Conservation (phyloP, 371 early-diverging fungal genomes). For the Rhizomucor pusillus region DNA sequence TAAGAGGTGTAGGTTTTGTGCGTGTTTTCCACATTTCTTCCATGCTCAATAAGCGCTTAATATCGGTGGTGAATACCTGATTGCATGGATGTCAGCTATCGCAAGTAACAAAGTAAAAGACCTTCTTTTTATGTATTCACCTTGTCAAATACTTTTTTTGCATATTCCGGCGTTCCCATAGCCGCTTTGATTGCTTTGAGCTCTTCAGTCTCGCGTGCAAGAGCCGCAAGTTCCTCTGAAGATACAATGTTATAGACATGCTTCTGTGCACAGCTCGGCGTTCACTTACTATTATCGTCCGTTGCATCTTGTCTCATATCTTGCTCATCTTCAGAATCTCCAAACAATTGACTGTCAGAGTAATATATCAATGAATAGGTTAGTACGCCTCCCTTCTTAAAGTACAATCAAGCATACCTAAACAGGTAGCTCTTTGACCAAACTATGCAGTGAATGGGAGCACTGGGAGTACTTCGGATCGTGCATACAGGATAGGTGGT, state of each 20-base stretch:
- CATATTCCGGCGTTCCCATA: constrained; percentile 62
- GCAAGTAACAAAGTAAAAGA: too few species aligned
- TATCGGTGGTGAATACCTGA: constrained; percentile 72
- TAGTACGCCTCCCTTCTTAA: background rate
- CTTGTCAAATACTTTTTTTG: constrained; percentile 79
- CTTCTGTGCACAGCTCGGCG: too few species aligned
- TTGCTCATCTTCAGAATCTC: constrained; percentile 69
- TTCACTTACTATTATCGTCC: constrained; percentile 57
- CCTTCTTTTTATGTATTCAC: constrained; percentile 29
- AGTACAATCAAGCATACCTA: constrained; percentile 33
- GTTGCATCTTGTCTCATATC: constrained; percentile 44
- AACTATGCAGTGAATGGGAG: constrained; percentile 98
- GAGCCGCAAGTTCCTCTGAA: constrained; percentile 70
- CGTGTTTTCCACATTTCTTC: constrained; percentile 91
- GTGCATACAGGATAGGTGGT: constrained; percentile 97
- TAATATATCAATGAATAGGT: background rate
- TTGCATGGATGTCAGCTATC: background rate
- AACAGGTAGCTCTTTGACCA: constrained; percentile 98
- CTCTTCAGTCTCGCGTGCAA: constrained; percentile 71
- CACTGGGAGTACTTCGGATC: constrained; percentile 94
- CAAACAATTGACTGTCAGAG: constrained; percentile 75
- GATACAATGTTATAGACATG: too few species aligned
- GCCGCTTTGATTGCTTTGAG: constrained; percentile 63
- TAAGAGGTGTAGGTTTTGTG: constrained; percentile 64
- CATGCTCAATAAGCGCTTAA: constrained; percentile 74